Evolutionary conservation across 225 moss, liverwort and hornwort species (phyloP).

Genomic region (Bryum argenteum): DNA sequence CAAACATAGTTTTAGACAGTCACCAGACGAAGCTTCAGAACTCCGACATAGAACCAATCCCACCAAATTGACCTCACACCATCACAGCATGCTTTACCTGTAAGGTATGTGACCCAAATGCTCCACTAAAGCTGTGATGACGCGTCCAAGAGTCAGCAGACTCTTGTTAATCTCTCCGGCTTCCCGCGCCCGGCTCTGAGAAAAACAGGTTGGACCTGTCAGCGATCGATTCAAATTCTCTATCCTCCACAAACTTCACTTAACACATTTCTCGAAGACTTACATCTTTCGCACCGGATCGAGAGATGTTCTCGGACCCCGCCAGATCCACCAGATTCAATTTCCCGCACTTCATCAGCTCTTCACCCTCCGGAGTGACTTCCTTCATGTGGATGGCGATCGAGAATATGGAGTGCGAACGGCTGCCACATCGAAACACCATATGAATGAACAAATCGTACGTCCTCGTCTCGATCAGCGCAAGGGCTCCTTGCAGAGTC

Average conservation of each 20-base stretch:
- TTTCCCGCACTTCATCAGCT: conserved; percentile 97
- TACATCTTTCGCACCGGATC: conserved; percentile 89
- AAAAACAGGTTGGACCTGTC: background rate
- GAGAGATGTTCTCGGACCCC: conserved; percentile 95
- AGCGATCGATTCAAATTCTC: background rate
- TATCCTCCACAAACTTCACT: background rate
- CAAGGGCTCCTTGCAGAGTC: background rate
- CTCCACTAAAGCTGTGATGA: conserved; percentile 93
- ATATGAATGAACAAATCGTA: background rate
- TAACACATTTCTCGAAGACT: conserved; percentile 2
- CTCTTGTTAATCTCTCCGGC: conserved; percentile 99
- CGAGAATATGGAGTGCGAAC: conserved; percentile 93
- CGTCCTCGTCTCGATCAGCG: background rate
- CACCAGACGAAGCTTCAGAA: background rate
- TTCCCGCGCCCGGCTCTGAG: conserved; percentile 87
- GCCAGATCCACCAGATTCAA: conserved; percentile 96
- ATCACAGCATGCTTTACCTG: conserved; percentile 46
- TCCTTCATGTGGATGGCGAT: conserved; percentile 97
- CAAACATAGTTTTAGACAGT: background rate
- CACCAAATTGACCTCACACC: background rate
- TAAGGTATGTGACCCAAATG: conserved; percentile 94
- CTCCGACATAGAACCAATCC: background rate
- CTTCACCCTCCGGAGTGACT: conserved; percentile 95
- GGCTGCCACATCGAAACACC: conserved; percentile 51
- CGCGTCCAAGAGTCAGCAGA: conserved; percentile 88